phyloP scores from a whole-genome alignment of 306 rosid genomes.

The Clitoria ternatea region DNA sequence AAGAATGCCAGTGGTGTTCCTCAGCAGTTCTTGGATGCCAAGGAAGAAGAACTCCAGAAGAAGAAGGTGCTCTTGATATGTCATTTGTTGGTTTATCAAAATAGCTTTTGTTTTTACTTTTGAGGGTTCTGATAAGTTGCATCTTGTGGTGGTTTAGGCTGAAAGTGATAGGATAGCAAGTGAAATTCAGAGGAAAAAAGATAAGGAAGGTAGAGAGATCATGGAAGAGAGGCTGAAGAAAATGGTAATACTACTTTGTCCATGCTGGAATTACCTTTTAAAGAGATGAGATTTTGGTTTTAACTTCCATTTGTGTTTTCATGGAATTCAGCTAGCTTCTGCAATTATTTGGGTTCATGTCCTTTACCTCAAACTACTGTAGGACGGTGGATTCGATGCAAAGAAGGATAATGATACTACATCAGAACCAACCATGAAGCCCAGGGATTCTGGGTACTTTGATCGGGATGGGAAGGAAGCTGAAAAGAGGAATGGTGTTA shows the following conservation, averaged over 20 bases:
- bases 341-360: constrained; percentile 99
- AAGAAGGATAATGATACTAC: constrained; percentile 49
- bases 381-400: constrained; percentile 84
- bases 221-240: constrained; percentile 70
- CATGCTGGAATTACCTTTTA: constrained; percentile 65
- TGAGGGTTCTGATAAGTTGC: constrained; percentile 6
- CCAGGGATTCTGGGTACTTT: constrained; percentile 46
- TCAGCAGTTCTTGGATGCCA: constrained; percentile 94
- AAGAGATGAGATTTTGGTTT: constrained; percentile 58
- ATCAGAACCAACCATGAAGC: constrained; percentile 49
- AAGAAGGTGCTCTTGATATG: constrained; percentile 56
- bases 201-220: constrained; percentile 69
- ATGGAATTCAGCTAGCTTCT: constrained; percentile 99
- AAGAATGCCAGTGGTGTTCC: constrained; percentile 93
- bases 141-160: constrained; percentile 48
- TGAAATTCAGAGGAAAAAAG: constrained; percentile 84
- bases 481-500: constrained; percentile 68
- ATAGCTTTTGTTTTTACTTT: not conserved
- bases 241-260: constrained; percentile 66
- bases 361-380: constrained; percentile 99
- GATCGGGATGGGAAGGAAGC: constrained; percentile 49
- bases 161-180: constrained; percentile 74
- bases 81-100: constrained; percentile 6
- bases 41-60: constrained; percentile 78
- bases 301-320: constrained; percentile 84